Conservation (phyloP, 192 early-diverging fungal genomes). For the Entophlyctis luteolus region DNA sequence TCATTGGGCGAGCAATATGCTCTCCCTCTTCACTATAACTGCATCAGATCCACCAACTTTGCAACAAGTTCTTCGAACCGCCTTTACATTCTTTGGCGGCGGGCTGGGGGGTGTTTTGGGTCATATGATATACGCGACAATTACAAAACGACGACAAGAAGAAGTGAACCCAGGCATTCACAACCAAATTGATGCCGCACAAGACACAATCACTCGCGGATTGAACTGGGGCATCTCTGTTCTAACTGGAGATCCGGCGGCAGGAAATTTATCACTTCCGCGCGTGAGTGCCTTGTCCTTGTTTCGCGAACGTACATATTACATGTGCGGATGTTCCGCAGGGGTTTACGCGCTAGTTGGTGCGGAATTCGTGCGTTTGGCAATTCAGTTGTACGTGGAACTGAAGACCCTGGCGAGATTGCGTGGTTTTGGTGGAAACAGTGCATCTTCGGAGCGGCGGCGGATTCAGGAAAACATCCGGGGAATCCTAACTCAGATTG, state of each 20-base stretch:
- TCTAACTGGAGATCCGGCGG: not conserved
- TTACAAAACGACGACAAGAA: not conserved
- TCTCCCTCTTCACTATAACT: conserved; percentile 8
- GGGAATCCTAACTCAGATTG: conserved; percentile 5
- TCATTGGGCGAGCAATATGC: conserved; percentile 28
- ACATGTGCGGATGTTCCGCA: conserved; percentile 16
- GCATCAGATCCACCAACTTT: not conserved
- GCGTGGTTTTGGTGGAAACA: not conserved
- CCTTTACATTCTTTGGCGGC: conserved; percentile 24
- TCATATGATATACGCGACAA: conserved; percentile 4
- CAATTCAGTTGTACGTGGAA: not conserved
- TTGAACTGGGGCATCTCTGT: not conserved
- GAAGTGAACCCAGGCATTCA: not conserved
- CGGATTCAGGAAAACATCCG: not conserved
- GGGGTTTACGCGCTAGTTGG: conserved; percentile 30
- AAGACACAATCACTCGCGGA: not conserved
- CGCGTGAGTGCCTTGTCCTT: not conserved
- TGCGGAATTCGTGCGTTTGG: conserved; percentile 18
- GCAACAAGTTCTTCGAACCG: not conserved
- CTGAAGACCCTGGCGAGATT: conserved; percentile 1
- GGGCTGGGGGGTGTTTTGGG: conserved; percentile 20
- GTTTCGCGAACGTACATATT: not conserved
- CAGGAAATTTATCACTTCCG: not conserved
- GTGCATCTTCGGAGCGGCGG: not conserved
- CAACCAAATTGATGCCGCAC: not conserved